Evolutionary conservation across 306 rosid genomes (phyloP), one percentile per base, ranked within the genome.

Genomic region (Malus sylvestris): DNA sequence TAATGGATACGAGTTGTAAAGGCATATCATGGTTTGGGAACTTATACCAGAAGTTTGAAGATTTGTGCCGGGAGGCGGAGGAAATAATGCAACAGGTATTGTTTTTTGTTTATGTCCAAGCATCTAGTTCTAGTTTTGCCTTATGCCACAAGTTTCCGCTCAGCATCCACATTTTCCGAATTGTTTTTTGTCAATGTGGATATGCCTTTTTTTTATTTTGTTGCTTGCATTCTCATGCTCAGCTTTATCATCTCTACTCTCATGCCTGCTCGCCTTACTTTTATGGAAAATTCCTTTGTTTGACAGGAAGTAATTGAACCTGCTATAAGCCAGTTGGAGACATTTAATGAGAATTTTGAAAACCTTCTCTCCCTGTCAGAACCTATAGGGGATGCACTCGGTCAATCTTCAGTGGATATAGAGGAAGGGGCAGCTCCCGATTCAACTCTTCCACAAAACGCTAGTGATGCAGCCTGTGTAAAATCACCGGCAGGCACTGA

Each of bases 1-100:
- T 20, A 63, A 88, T 85, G 88, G 88, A 84, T 83, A 83, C 85
- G 23, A 87, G 66, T 46, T 46, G 52, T 81, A 71, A 83, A 73
- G 80, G 27, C 68, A 82, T 85, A 71, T 63, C 78, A 22, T 92
- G 96, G 97, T 77, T 88, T 78, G 93, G 83, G 57, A 80, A 87
- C 81, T 61, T 92, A 67, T 85, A 55, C 84, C 90, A 85, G 81
- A 89, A 81, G 76, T 77, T 92, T 76, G 97, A 92, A 88, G 86
- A 78, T 46, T 85, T 81, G 76, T 91, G 91, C 82, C 87, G 85
- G 23, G 97, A 87, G 78, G 91, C 88, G 71, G 95, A 88, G 81
- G 86, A 74, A 72, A 71, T 88, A 82, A 88, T 88, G 53, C 76
- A 78, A 52, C 86, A 89, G 97, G 97, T 91, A 55, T 69, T 77